phyloP scores from a whole-genome alignment of 2,329 filamentous ascomycete genomes.

The Conoideocrella luteorostrata region DNA sequence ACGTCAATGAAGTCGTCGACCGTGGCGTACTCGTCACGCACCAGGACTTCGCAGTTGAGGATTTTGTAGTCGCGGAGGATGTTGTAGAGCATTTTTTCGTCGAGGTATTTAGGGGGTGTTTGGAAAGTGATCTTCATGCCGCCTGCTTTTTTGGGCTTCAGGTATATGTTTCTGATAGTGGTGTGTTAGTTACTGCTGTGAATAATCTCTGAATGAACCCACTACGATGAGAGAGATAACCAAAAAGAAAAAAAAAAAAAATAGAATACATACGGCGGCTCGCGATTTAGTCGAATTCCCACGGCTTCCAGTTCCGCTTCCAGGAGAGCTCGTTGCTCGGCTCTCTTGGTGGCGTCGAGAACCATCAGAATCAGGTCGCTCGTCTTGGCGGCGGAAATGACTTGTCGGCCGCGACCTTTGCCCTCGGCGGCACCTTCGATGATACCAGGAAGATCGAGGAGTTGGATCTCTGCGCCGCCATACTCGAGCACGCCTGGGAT shows the following conservation, averaged over 20 bases:
- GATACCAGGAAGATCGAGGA: conserved; percentile 94
- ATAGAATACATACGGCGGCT: conserved; percentile 64
- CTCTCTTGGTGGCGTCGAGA: conserved; percentile 91
- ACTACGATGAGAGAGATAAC: background rate
- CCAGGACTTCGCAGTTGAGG: conserved; percentile 90
- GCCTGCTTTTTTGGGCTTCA: conserved; percentile 91
- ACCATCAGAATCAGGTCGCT: conserved; percentile 97
- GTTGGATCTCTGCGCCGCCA: conserved; percentile 94
- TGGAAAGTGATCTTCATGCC: conserved; percentile 99
- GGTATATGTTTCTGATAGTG: conserved; percentile 75
- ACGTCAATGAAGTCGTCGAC: conserved; percentile 99
- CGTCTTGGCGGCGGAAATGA: conserved; percentile 96
- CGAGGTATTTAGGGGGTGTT: conserved; percentile 77
- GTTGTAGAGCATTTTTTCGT: conserved; percentile 98
- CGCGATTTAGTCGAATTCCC: conserved; percentile 84
- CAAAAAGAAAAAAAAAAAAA: background rate
- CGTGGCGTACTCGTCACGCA: conserved; percentile 90
- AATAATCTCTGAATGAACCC: too few species aligned
- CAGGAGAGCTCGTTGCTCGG: conserved; percentile 81
- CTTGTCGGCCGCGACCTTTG: conserved; percentile 90
- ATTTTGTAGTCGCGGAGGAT: conserved; percentile 98
- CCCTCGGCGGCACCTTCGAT: conserved; percentile 96
- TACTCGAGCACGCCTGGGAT: conserved; percentile 98
- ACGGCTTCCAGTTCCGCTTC: conserved; percentile 94
- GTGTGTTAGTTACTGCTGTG: background rate